A percentile compares a stretch with the other conserved stretches of the same genome.
These are phyloP conservation scores for Penicillium herquei DNA, from an alignment of 495 filamentous ascomycete species.

Conservation along the genomic window DNA sequence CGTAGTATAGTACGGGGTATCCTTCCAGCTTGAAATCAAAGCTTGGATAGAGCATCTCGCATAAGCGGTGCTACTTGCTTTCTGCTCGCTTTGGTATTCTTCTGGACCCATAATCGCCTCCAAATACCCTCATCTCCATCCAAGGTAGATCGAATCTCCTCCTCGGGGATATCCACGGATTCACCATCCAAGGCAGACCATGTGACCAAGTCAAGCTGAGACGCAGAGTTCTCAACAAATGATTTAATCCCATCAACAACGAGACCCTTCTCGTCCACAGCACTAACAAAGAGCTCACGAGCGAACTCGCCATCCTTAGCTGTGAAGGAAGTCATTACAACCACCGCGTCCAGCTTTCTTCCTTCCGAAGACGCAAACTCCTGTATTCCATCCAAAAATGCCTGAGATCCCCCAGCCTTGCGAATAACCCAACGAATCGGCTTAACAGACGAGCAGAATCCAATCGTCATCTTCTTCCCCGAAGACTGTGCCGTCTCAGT, in stretches of 20 bases:
- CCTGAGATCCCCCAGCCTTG: slow-evolving; percentile 44
- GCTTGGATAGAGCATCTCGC: slow-evolving; percentile 57
- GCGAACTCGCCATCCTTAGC: slow-evolving; percentile 50
- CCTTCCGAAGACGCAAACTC: slow-evolving; percentile 50
- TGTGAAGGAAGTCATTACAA: slow-evolving; percentile 74
- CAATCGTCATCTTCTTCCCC: slow-evolving; percentile 51
- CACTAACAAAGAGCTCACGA: slow-evolving; percentile 75
- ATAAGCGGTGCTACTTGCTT: slow-evolving; percentile 89
- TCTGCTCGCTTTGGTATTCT: slow-evolving; percentile 64
- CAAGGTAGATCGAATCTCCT: slow-evolving; percentile 34
- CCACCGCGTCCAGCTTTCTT: slow-evolving; percentile 60
- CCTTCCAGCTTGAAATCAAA: slow-evolving; percentile 7
- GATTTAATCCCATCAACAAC: slow-evolving; percentile 45
- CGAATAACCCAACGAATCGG: slow-evolving; percentile 59
- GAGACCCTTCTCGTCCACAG: slow-evolving; percentile 32
- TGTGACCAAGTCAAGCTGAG: slow-evolving; percentile 54
- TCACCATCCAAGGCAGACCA: slow-evolving; percentile 53
- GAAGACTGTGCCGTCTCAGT: slow-evolving; percentile 41
- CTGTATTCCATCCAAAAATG: slow-evolving; percentile 49
- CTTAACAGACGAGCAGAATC: slow-evolving; percentile 72
- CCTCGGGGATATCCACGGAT: slow-evolving; percentile 21
- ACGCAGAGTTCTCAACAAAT: slow-evolving; percentile 50
- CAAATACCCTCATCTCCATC: slow-evolving; percentile 20
- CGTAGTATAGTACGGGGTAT: not conserved
- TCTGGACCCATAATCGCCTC: slow-evolving; percentile 65